phyloP scores from a whole-genome alignment of 1,284 basidiomycete species.

The Meira miltonrushii region DNA sequence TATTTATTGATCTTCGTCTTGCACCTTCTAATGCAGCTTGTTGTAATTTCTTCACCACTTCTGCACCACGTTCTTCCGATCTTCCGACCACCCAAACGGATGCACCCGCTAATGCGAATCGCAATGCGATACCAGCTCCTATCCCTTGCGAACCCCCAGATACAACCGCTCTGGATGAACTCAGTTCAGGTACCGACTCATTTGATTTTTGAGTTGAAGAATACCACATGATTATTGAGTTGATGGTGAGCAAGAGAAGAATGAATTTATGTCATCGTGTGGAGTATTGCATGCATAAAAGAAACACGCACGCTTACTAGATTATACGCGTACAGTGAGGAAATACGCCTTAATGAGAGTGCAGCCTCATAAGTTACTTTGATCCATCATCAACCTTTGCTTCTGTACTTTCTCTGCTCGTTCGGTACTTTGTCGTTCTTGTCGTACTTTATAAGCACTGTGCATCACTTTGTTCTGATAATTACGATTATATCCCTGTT shows the following conservation, averaged over 20 bases:
- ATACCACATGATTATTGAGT: not conserved
- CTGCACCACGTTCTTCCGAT: slow-evolving; percentile 34
- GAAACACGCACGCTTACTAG: not conserved
- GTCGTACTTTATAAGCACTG: too few species aligned
- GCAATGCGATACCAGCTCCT: slow-evolving; percentile 37
- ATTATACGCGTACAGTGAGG: too few species aligned
- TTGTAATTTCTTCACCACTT: slow-evolving; percentile 42
- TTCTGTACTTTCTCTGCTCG: not conserved
- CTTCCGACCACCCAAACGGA: slow-evolving; percentile 53
- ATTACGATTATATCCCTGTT: too few species aligned
- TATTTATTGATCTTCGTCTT: slow-evolving; percentile 7
- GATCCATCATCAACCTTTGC: not conserved
- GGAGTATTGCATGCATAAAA: not conserved
- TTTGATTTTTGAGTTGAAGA: slow-evolving; percentile 11
- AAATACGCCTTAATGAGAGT: too few species aligned
- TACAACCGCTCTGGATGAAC: slow-evolving; percentile 23
- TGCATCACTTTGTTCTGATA: too few species aligned
- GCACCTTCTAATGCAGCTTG: slow-evolving; percentile 26
- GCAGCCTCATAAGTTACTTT: not conserved
- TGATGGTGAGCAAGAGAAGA: not conserved
- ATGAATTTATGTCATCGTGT: not conserved
- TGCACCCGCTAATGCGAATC: slow-evolving; percentile 46
- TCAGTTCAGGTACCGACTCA: slow-evolving; percentile 15
- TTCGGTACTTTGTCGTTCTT: too few species aligned
- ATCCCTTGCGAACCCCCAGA: slow-evolving; percentile 43